Percentiles rank a stretch among this genome's conserved stretches.
phyloP scores from a whole-genome alignment of 805 yeast species.

The Wickerhamomyces pijperi region DNA sequence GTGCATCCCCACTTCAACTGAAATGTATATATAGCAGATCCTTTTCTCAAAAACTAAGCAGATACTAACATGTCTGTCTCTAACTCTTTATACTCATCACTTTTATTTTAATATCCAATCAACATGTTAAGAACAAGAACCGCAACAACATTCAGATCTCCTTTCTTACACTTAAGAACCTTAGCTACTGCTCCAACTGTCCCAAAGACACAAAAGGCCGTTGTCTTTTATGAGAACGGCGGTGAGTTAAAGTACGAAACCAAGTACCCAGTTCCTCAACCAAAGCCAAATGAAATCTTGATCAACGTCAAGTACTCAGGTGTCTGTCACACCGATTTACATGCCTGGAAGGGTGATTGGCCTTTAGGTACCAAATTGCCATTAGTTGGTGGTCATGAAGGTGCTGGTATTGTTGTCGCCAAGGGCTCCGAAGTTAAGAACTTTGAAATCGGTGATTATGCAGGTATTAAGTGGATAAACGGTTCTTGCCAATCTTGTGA shows the following conservation, averaged over 20 bases:
- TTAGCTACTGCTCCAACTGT: slow-evolving; percentile 23
- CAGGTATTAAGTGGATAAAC: slow-evolving; percentile 65
- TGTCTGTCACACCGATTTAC: slow-evolving; percentile 67
- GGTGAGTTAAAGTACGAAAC: slow-evolving; percentile 33
- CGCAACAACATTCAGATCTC: slow-evolving; percentile 14
- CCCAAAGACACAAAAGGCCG: slow-evolving; percentile 41
- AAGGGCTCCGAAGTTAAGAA: slow-evolving; percentile 49
- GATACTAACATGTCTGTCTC: too few relatives aligned
- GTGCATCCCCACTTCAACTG: too few relatives aligned
- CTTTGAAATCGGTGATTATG: slow-evolving; percentile 54
- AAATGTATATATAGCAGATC: too few relatives aligned
- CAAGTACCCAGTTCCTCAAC: slow-evolving; percentile 48
- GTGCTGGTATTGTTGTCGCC: slow-evolving; percentile 63
- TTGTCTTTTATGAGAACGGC: slow-evolving; percentile 40
- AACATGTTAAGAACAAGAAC: slow-evolving; percentile 16
- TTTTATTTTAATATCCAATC: too few relatives aligned
- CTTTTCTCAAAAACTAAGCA: too few relatives aligned
- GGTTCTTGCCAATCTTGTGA: slow-evolving; percentile 61
- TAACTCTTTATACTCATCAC: too few relatives aligned
- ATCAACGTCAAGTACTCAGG: slow-evolving; percentile 63
- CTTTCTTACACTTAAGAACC: slow-evolving; percentile 12
- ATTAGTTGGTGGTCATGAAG: slow-evolving; percentile 66
- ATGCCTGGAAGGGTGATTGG: slow-evolving; percentile 36
- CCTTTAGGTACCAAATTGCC: slow-evolving; percentile 48
- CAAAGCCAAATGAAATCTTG: slow-evolving; percentile 53